Evolutionary conservation across 345 rosid species (phyloP), one percentile per base, ranked within the genome.

Genomic region (Eucalyptus erythrocorys): DNA sequence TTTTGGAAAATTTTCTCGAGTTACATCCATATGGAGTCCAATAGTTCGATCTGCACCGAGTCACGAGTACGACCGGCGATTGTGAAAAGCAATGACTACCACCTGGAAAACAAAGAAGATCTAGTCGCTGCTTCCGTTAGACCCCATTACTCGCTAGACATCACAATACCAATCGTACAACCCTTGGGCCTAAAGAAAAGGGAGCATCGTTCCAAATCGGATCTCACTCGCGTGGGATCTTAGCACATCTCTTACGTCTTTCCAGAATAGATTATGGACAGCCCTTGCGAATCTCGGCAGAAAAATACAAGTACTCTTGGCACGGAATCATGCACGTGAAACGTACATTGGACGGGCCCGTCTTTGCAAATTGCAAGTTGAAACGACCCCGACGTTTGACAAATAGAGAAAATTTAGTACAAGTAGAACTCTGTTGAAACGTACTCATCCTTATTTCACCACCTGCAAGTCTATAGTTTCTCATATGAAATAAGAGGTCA

Each of bases 31-130:
- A 27, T 6, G 0, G 66, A 59, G 17, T 30, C 71, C 5, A 1
- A 0, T 30, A 12, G 16, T 1, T 14, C 71, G 34, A 3, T 12
- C 2, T 6, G 32, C 13, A 6, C n/a, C 14, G 30, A 6, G 4
- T 30, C 66, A 26, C 14, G 32, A 59, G 66, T 11, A 6, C 0
- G 17, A 30, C 9, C 5, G 34, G 8, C 15, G 4, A 61, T 61
- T 30, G 71, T 13, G 34, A 61, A 61, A 61, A 61, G 34, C 71
- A 30, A 61, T 61, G 8, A 30, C 32, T 6, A 61, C 8, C 16
- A 4, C 34, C 34, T 3, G 34, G 15, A 61, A 13, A 61, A 30
- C 34, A 30, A 30, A 61, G 68, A 27, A 27, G 66, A 27, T 27
- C 68, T 59, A 59, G 16, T 59, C 68, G 8, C 32, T 1, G 12